Evolutionary conservation across 176 grass and related monocot genomes (phyloP).

Genomic region (Panicum miliaceum): DNA sequence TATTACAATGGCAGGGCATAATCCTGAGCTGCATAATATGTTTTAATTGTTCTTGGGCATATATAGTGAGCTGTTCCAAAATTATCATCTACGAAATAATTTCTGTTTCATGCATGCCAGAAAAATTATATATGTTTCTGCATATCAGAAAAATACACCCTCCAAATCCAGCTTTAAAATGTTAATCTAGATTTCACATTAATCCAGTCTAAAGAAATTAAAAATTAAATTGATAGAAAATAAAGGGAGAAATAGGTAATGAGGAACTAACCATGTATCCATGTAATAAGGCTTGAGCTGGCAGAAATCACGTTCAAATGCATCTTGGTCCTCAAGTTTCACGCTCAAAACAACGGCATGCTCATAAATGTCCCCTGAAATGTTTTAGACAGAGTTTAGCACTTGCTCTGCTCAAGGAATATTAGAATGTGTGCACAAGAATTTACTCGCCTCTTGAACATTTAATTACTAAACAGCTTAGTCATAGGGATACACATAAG

Average conservation of each 20-base stretch:
- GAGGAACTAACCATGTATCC: slow-evolving; percentile 73
- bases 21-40: not conserved
- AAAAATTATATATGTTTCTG: not conserved
- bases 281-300: slow-evolving; percentile 96
- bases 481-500: not conserved
- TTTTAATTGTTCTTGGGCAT: not conserved
- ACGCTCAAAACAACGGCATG: slow-evolving; percentile 91
- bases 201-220: not conserved
- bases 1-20: not conserved
- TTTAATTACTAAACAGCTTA: not conserved
- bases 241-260: not conserved
- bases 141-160: not conserved
- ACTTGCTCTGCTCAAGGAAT: not conserved
- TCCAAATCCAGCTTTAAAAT: not conserved
- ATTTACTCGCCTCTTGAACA: not conserved
- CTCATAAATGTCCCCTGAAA: slow-evolving; percentile 94
- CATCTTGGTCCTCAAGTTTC: slow-evolving; percentile 95
- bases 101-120: not conserved
- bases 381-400: slow-evolving; percentile 10
- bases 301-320: slow-evolving; percentile 96
- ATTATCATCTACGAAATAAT: not conserved
- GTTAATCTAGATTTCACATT: not conserved
- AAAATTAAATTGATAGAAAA: not conserved
- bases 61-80: not conserved
- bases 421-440: slow-evolving; percentile 2